These are phyloP conservation scores for Arthrobotrys sinensis DNA, from an alignment of 2,329 filamentous ascomycete species.

Conservation along the genomic window DNA sequence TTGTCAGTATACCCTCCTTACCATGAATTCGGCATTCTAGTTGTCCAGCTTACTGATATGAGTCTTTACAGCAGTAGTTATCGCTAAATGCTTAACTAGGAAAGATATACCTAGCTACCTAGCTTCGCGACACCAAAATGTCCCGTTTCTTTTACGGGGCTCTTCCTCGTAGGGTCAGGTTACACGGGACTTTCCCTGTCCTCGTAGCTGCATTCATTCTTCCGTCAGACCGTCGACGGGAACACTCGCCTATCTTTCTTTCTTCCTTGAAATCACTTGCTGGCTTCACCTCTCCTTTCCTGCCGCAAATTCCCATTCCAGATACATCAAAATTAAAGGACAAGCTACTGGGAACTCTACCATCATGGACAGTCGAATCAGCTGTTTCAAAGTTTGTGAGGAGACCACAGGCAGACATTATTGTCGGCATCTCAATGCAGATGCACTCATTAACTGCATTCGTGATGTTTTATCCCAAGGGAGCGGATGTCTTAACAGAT, in stretches of 20 bases:
- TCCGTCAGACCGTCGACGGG: slow-evolving; percentile 50
- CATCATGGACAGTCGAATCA: slow-evolving; percentile 57
- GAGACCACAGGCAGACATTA: slow-evolving; percentile 48
- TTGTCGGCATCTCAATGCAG: slow-evolving; percentile 39
- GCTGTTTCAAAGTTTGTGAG: slow-evolving; percentile 46
- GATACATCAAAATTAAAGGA: slow-evolving; percentile 58
- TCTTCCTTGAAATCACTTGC: slow-evolving; percentile 45
- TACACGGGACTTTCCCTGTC: slow-evolving; percentile 35
- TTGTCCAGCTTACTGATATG: background rate
- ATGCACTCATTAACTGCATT: slow-evolving; percentile 16
- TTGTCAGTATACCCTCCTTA: background rate
- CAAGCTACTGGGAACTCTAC: slow-evolving; percentile 27
- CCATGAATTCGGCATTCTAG: background rate
- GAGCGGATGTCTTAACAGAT: slow-evolving; percentile 27
- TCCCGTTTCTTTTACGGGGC: slow-evolving; percentile 29
- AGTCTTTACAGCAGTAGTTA: too few relatives aligned
- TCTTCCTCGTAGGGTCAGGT: slow-evolving; percentile 4
- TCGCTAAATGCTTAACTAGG: too few relatives aligned
- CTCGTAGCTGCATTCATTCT: slow-evolving; percentile 43
- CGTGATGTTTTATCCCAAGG: slow-evolving; percentile 49
- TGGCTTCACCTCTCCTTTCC: slow-evolving; percentile 31
- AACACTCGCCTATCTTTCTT: slow-evolving; percentile 41
- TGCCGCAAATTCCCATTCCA: slow-evolving; percentile 48
- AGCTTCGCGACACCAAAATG: slow-evolving; percentile 16
- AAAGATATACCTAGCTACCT: too few relatives aligned